phyloP scores from a whole-genome alignment of 129 eudicot species.

The Ambrosia artemisiifolia region DNA sequence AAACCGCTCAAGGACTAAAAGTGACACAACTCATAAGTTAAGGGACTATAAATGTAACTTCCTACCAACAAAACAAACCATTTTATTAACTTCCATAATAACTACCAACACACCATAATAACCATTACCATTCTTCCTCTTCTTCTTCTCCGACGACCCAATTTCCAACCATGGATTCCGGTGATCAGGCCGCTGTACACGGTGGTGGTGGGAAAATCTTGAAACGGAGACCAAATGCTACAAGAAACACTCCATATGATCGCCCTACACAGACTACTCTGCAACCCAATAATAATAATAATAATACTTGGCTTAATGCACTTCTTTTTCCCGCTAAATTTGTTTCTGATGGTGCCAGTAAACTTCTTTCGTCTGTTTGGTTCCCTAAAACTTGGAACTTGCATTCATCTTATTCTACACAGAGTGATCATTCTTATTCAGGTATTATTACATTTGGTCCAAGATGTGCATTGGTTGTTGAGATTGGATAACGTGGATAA shows the following conservation, averaged over 20 bases:
- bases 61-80: not conserved
- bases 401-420: conserved; percentile 14
- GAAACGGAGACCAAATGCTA: conserved; percentile 19
- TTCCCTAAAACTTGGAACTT: conserved; percentile 28
- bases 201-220: conserved; percentile 16
- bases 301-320: conserved; percentile 33
- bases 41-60: conserved; percentile 11
- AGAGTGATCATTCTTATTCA: conserved; percentile 36
- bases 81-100: conserved; percentile 8
- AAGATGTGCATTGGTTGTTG: not conserved
- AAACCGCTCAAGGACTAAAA: conserved; percentile 13
- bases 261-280: conserved; percentile 15
- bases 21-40: not conserved
- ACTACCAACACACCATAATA: conserved; percentile 20
- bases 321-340: conserved; percentile 28
- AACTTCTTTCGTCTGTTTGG: conserved; percentile 37
- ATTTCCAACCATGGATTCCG: conserved; percentile 20
- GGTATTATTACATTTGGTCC: conserved; percentile 17
- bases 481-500: not conserved
- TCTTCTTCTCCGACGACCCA: not conserved
- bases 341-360: conserved; percentile 34
- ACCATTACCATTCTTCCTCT: not conserved
- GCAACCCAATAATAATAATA: conserved; percentile 27
- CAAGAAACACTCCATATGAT: conserved; percentile 33
- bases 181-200: conserved; percentile 24